Conservation (phyloP, 2,329 filamentous ascomycete species). For the Neofusicoccum parvum region DNA sequence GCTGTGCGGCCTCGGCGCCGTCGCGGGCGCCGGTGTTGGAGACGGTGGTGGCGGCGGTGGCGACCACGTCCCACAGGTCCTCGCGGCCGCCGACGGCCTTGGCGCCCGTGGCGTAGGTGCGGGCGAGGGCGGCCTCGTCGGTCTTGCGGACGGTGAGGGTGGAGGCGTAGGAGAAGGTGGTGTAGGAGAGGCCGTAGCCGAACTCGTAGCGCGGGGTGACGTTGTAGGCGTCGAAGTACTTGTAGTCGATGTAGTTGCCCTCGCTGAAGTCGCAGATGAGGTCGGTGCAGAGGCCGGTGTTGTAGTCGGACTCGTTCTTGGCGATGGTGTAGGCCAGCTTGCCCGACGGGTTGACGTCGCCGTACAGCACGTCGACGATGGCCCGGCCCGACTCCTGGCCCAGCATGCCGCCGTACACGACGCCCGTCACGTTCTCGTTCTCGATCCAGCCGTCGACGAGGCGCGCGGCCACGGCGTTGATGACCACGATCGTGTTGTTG, state of each 20-base stretch:
- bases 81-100: conserved; percentile 16
- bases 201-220: conserved; percentile 38
- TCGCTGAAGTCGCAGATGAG: conserved; percentile 35
- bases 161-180: conserved; percentile 16
- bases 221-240: conserved; percentile 45
- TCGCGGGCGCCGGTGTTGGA: conserved; percentile 24
- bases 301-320: conserved; percentile 69
- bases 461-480: conserved; percentile 34
- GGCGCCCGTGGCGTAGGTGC: conserved; percentile 25
- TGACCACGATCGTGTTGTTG: conserved; percentile 70
- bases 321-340: conserved; percentile 87
- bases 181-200: conserved; percentile 22
- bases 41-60: conserved; percentile 14
- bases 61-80: conserved; percentile 20
- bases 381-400: conserved; percentile 74
- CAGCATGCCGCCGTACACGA: conserved; percentile 21
- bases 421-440: conserved; percentile 20
- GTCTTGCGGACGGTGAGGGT: conserved; percentile 33
- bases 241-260: conserved; percentile 50
- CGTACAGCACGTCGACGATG: conserved; percentile 77
- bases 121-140: neutral
- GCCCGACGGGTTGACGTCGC: conserved; percentile 74
- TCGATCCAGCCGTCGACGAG: conserved; percentile 22
- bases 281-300: conserved; percentile 10
- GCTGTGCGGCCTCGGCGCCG: conserved; percentile 26